Percentiles rank a stretch among this genome's conserved stretches.
These are phyloP conservation scores for Cyanidium caldarium DNA, from an alignment of 23 red algal genomes.

Conservation along the genomic window DNA sequence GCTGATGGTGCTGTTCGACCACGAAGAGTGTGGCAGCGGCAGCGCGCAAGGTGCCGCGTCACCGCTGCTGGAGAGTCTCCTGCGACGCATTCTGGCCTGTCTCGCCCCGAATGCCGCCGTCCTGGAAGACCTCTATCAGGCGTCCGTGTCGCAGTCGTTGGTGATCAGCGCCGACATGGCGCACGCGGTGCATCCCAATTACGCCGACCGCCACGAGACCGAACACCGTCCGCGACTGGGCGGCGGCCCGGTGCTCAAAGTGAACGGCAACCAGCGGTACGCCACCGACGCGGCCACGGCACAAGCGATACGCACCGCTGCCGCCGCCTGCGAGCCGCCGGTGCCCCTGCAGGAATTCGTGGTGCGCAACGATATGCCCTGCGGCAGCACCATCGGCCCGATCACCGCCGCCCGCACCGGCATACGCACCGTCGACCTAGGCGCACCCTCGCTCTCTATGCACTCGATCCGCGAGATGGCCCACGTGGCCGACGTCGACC, in stretches of 20 bases:
- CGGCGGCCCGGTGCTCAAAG: constrained; percentile 46
- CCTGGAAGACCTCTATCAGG: background rate
- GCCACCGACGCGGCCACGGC: constrained; percentile 34
- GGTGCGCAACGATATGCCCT: constrained; percentile 71
- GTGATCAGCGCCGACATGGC: constrained; percentile 75
- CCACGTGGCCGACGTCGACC: constrained; percentile 20
- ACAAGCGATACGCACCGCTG: constrained; percentile 15
- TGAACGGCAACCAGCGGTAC: constrained; percentile 79
- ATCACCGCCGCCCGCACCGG: constrained; percentile 37
- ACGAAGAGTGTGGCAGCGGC: constrained; percentile 58
- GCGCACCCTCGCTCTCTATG: constrained; percentile 53
- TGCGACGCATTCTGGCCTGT: constrained; percentile 22
- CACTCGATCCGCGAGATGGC: constrained; percentile 69
- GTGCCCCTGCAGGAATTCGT: constrained; percentile 48
- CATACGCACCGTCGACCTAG: constrained; percentile 70
- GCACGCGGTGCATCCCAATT: constrained; percentile 75
- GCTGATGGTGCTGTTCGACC: constrained; percentile 59
- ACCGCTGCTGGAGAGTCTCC: constrained; percentile 13
- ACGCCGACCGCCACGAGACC: constrained; percentile 42
- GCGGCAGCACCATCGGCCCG: constrained; percentile 74
- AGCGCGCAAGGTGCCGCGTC: constrained; percentile 48
- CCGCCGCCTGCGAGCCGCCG: background rate
- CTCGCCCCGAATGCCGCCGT: background rate
- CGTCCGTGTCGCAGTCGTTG: constrained; percentile 10
- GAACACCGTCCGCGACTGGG: constrained; percentile 36